Percentiles rank a stretch among this genome's conserved stretches.
phyloP scores from a whole-genome alignment of 2,329 filamentous ascomycete genomes.

The Claviceps purpurea region DNA sequence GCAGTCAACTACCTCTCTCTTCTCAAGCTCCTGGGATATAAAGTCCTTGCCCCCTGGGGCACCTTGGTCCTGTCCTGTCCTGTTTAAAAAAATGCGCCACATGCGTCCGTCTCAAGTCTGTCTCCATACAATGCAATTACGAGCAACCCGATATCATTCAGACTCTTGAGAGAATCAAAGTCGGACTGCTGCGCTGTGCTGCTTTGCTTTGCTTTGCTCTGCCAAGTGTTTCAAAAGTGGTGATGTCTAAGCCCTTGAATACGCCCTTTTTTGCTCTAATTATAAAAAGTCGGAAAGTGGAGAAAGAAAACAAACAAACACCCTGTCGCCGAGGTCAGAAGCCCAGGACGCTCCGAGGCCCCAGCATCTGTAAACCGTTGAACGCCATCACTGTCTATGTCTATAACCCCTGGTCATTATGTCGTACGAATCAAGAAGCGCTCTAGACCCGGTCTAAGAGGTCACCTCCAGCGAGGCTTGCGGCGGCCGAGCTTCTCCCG shows the following conservation, averaged over 20 bases:
- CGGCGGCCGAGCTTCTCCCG: conserved; percentile 63
- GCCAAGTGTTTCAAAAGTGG: conserved; percentile 3
- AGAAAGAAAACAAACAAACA: background rate
- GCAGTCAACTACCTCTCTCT: no score
- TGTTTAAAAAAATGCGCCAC: no score
- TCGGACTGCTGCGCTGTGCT: no score
- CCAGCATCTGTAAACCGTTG: conserved; percentile 12
- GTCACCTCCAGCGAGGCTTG: conserved; percentile 63
- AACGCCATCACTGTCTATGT: conserved; percentile 28
- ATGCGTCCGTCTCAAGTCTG: no score
- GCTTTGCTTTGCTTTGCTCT: no score
- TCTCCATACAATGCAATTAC: no score
- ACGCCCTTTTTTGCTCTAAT: background rate
- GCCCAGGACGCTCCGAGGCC: conserved; percentile 2
- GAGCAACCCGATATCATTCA: no score
- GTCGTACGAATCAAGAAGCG: conserved; percentile 18
- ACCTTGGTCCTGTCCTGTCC: no score
- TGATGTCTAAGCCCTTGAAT: conserved; percentile 8
- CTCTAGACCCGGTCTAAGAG: conserved; percentile 42
- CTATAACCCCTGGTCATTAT: conserved; percentile 27
- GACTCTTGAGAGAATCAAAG: no score
- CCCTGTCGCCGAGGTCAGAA: background rate
- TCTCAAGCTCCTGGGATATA: no score
- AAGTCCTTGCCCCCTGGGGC: no score
- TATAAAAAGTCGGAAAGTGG: background rate